Conservation (phyloP, 768 basidiomycete genomes). For the Terana coerulea region DNA sequence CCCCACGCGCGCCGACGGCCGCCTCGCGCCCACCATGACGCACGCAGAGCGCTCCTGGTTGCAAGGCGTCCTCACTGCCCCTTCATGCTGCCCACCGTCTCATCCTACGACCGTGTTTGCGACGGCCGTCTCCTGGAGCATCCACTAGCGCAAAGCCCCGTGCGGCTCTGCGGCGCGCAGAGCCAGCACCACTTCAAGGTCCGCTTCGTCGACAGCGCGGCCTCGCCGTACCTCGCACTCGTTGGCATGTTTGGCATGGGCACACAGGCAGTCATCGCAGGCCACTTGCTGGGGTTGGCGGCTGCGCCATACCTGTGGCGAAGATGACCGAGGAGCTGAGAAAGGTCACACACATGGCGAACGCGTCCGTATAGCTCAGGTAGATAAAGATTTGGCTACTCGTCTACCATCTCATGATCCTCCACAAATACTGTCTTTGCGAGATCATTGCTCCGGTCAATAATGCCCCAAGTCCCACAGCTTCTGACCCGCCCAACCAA, state of each 20-base stretch:
- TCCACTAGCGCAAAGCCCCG: slow-evolving; percentile 60
- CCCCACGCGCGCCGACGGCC: slow-evolving; percentile 11
- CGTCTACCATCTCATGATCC: background rate
- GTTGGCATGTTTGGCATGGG: slow-evolving; percentile 56
- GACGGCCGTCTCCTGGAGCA: slow-evolving; percentile 74
- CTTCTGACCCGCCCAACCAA: background rate
- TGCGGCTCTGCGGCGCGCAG: slow-evolving; percentile 56
- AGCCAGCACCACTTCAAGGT: slow-evolving; percentile 61
- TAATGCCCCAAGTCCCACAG: background rate
- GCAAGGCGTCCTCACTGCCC: slow-evolving; percentile 52
- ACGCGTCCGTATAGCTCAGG: too few relatives aligned
- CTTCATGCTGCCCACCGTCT: slow-evolving; percentile 52
- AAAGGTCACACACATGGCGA: too few relatives aligned
- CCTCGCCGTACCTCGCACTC: slow-evolving; percentile 58
- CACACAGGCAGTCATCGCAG: slow-evolving; percentile 42
- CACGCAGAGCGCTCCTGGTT: slow-evolving; percentile 57
- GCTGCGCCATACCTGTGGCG: slow-evolving; percentile 9
- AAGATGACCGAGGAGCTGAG: slow-evolving; percentile 27
- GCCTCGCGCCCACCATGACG: slow-evolving; percentile 30
- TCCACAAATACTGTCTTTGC: slow-evolving; percentile 4
- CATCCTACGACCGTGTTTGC: slow-evolving; percentile 60
- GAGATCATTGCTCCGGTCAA: background rate
- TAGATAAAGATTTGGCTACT: too few relatives aligned
- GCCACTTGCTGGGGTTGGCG: slow-evolving; percentile 29
- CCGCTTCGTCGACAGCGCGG: slow-evolving; percentile 57